These are phyloP conservation scores for Umbelopsis vinacea DNA, from an alignment of 192 early-diverging fungal species.

Conservation along the genomic window DNA sequence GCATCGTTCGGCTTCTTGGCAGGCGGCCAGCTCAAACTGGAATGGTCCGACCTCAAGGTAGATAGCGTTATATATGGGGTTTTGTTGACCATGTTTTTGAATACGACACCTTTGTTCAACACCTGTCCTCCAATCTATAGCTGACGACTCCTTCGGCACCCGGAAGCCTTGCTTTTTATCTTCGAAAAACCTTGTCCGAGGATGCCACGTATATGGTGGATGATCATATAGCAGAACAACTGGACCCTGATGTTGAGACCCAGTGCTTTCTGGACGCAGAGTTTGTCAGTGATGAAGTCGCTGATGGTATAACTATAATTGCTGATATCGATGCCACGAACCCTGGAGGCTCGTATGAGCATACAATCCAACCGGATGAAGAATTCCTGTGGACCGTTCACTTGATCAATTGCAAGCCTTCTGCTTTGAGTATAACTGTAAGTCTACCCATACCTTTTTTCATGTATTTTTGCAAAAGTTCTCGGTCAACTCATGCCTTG, in stretches of 20 bases:
- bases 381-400: conserved; percentile 51
- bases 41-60: conserved; percentile 43
- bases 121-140: conserved; percentile 28
- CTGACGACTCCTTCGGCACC: conserved; percentile 23
- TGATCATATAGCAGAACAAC: conserved; percentile 22
- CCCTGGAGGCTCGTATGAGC: conserved; percentile 12
- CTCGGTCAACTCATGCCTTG: not conserved
- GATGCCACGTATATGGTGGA: conserved; percentile 33
- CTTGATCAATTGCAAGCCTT: conserved; percentile 52
- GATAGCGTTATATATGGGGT: not conserved
- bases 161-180: conserved; percentile 38
- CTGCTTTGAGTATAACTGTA: conserved; percentile 46
- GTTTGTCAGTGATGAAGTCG: conserved; percentile 43
- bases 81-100: not conserved
- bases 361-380: conserved; percentile 34
- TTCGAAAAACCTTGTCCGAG: conserved; percentile 22
- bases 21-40: conserved; percentile 45
- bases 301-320: conserved; percentile 38
- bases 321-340: conserved; percentile 24
- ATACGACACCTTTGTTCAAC: not conserved
- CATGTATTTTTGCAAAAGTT: too few species aligned
- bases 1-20: conserved; percentile 55
- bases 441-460: not conserved
- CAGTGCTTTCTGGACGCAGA: conserved; percentile 50
- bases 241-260: conserved; percentile 26